phyloP scores from a whole-genome alignment of 75 land plant species.

The Azolla pinnata region DNA sequence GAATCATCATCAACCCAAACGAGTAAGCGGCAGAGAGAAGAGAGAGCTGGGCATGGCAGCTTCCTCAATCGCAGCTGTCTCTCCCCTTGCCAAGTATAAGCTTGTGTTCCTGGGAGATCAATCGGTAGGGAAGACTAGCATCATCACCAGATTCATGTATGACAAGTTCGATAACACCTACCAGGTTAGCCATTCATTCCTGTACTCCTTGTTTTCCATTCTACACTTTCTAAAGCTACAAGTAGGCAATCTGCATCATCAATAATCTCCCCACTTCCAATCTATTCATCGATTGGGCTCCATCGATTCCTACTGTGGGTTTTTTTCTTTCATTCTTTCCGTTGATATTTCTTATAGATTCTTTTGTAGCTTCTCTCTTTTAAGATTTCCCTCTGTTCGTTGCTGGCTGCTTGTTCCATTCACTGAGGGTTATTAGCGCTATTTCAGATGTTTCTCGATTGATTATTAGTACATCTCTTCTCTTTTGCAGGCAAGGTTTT shows the following conservation, averaged over 20 bases:
- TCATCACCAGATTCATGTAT: conserved; percentile 38
- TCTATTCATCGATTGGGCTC: background rate
- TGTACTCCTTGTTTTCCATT: background rate
- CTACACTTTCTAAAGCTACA: too few relatives aligned
- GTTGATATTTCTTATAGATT: background rate
- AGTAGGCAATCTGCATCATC: too few relatives aligned
- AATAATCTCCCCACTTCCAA: too few relatives aligned
- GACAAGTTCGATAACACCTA: conserved; percentile 32
- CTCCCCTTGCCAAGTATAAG: conserved; percentile 35
- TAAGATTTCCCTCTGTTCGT: too few relatives aligned
- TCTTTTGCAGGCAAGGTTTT: too few relatives aligned
- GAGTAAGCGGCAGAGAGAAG: background rate
- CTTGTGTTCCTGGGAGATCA: conserved; percentile 39
- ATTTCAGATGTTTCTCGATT: too few relatives aligned
- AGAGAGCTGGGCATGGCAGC: background rate
- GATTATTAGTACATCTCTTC: too few relatives aligned
- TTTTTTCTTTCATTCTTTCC: background rate
- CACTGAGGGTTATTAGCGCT: too few relatives aligned
- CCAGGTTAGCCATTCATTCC: conserved; percentile 12
- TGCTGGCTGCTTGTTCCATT: too few relatives aligned
- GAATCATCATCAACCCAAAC: background rate
- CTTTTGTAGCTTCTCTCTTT: background rate
- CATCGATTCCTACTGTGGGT: background rate
- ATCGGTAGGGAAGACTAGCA: conserved; percentile 33
- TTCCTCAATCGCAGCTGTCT: conserved; percentile 20